Evolutionary conservation across 371 early-diverging fungal species (phyloP), one percentile per base, ranked within the genome.

Genomic region (Circinella minor): DNA sequence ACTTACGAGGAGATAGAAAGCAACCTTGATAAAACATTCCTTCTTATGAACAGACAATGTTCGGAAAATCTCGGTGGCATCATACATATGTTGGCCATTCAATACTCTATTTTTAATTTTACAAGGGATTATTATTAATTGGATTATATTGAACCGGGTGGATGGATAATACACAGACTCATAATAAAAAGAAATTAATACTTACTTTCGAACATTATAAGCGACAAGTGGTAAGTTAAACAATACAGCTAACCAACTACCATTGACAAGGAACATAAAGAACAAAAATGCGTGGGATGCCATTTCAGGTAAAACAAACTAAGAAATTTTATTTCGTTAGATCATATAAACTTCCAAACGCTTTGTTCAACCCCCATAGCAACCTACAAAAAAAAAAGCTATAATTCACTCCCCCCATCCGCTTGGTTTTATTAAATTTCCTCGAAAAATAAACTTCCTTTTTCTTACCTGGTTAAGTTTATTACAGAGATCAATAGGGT

Each of bases 31-130:
- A 74, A 97, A 97, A 79, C 93, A 89, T 82, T 98, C 98, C 83
- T 91, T 91, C 85, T 98, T 98, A 77, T 96, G 95, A 62, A 82
- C 78, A 18, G 89, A 82, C 48, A 97, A 73, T 10, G 95, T 95
- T 70, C 97, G 91, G 89, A 98, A 98, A 70, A 98, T 96, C 81
- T 96, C 97, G 57, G 98, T 98, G 5, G 98, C 95, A 81, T 98
- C 98, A 77, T 92, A 96, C 89, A 93, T 91, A 82, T 96, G 96
- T 73, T 91, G 90, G 66, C 88, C 84, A 71, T 91, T 90, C 62
- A 89, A 78, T 49, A 96, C 87, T 78, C 95, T 95, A 54, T 14
- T 51, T 51, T 64, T 11, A 13, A 27, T 49, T 39, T 17, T 54
- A 27, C 27, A 27, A 27, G 27, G 27, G 27, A 27, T 27, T 27